phyloP scores from a whole-genome alignment of 495 filamentous ascomycete species.

The Polyplosphaeria fusca region DNA sequence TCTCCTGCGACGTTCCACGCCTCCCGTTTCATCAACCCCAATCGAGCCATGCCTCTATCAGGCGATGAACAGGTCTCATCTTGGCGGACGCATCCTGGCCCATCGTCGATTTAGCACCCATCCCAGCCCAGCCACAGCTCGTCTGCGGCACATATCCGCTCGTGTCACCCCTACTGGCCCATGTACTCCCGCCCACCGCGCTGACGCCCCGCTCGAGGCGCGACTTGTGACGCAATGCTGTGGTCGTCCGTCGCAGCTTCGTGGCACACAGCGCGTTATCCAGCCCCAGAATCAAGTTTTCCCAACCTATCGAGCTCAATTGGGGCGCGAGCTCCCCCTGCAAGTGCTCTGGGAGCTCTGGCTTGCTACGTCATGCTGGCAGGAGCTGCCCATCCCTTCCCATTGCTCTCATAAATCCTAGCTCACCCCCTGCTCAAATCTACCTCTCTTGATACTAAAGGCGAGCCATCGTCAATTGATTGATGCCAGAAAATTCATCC shows the following conservation, averaged over 20 bases:
- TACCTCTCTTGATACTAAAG: constrained; percentile 13
- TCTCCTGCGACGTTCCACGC: too few relatives aligned
- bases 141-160: constrained; percentile 1
- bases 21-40: neutral
- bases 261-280: constrained; percentile 5
- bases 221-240: constrained; percentile 33
- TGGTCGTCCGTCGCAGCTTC: neutral
- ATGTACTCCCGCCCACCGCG: constrained; percentile 12
- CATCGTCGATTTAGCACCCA: constrained; percentile 25
- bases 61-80: neutral
- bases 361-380: constrained; percentile 31
- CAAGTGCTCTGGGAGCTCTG: neutral
- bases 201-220: constrained; percentile 30
- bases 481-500: constrained; percentile 47
- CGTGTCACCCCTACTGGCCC: constrained; percentile 8
- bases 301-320: neutral
- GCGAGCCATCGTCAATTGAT: constrained; percentile 30
- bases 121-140: constrained; percentile 27
- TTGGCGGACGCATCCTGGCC: constrained; percentile 1
- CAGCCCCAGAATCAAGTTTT: constrained; percentile 31
- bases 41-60: neutral
- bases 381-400: constrained; percentile 5
- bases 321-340: constrained; percentile 32
- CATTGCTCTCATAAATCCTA: constrained; percentile 19
- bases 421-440: neutral